phyloP scores from a whole-genome alignment of 139 green algal genomes.

The Nannochloris sp. region DNA sequence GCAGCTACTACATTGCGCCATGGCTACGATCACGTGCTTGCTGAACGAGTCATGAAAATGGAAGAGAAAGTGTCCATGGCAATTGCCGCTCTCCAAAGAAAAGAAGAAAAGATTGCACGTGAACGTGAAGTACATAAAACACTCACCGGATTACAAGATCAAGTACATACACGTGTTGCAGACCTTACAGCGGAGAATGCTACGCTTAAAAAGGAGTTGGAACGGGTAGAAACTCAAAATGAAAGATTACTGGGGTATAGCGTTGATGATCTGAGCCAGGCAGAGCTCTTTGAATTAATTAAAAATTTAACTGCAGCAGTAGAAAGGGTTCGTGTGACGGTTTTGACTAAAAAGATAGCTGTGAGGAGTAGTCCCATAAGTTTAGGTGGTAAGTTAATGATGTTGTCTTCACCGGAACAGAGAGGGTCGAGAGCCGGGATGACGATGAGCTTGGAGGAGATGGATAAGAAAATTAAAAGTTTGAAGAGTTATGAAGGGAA shows the following conservation, averaged over 20 bases:
- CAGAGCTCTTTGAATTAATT: conserved; percentile 38
- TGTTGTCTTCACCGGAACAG: not conserved
- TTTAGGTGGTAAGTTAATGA: not conserved
- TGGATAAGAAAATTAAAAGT: conserved; percentile 16
- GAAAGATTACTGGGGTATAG: conserved; percentile 44
- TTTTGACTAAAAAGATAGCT: conserved; percentile 24
- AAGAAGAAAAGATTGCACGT: conserved; percentile 35
- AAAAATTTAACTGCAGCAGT: conserved; percentile 32
- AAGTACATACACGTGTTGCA: conserved; percentile 14
- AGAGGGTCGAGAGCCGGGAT: conserved; percentile 9
- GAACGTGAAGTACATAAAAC: conserved; percentile 16
- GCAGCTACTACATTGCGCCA: conserved; percentile 5
- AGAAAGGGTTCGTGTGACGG: conserved; percentile 43
- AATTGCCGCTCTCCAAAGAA: conserved; percentile 31
- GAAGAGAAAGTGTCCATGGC: conserved; percentile 36
- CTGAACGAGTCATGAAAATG: conserved; percentile 30
- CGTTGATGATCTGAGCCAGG: conserved; percentile 34
- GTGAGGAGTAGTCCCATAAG: not conserved
- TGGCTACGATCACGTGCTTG: conserved; percentile 26
- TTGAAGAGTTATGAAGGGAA: conserved; percentile 3
- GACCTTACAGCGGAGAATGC: conserved; percentile 31
- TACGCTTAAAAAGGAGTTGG: conserved; percentile 24
- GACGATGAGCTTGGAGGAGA: conserved; percentile 32
- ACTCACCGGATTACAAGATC: conserved; percentile 24
- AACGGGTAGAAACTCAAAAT: conserved; percentile 35